Conservation (phyloP, 1,284 basidiomycete species). For the Cryptococcus sp. region DNA sequence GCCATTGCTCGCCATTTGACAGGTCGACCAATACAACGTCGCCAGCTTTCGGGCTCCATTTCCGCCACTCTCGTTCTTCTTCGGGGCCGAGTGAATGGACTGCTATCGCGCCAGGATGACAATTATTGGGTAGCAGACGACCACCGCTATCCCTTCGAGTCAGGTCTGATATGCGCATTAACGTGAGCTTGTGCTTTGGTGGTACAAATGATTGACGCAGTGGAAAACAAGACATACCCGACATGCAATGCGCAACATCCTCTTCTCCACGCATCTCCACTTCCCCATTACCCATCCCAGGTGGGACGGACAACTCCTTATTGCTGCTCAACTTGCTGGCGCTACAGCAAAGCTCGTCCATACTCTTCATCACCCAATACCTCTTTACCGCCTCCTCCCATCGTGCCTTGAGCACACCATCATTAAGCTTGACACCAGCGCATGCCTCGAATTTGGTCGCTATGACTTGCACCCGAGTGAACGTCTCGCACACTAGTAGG, state of each 20-base stretch:
- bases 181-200: background rate
- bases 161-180: background rate
- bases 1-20: conserved; percentile 34
- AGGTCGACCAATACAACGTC: conserved; percentile 46
- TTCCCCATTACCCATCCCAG: conserved; percentile 1
- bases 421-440: conserved; percentile 41
- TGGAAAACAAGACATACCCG: too few relatives aligned
- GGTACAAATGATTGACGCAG: too few relatives aligned
- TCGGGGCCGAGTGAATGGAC: conserved; percentile 29
- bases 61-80: conserved; percentile 41
- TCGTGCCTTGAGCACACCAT: conserved; percentile 36
- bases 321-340: background rate
- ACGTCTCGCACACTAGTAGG: conserved; percentile 46
- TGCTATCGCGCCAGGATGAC: conserved; percentile 36
- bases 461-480: conserved; percentile 35
- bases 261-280: conserved; percentile 28
- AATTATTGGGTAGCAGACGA: conserved; percentile 24
- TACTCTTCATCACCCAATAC: conserved; percentile 48
- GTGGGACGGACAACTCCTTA: too few relatives aligned
- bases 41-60: conserved; percentile 40
- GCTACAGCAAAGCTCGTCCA: conserved; percentile 43
- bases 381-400: conserved; percentile 50
- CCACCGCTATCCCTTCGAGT: conserved; percentile 15
- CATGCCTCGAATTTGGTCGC: conserved; percentile 42
- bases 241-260: conserved; percentile 4